Base-by-base conservation (phyloP, 495 filamentous ascomycete genomes). In the Daldinia vernicosa region DNA sequence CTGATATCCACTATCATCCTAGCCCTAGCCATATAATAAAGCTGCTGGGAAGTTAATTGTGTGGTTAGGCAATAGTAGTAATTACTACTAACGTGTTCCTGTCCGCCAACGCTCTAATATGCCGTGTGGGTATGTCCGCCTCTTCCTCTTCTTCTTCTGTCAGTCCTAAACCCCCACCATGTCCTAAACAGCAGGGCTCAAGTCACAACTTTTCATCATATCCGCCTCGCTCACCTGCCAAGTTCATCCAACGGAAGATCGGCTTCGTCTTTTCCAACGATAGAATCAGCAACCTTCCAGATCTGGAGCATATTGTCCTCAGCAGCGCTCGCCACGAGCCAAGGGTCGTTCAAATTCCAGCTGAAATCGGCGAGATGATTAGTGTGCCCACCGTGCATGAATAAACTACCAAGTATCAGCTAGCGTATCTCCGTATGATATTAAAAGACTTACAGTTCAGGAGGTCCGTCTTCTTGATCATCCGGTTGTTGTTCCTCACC, bases 371-470 rank as follows among this genome's bases (percentile, higher is more conserved):
- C 91, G 43, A 99, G 89, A 60, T 94, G 91, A 77, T 97, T 97
- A 15, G 95, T 99, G 81, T 98, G 96, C 24, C 96, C 96, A 65
- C 95, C 96, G 73, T 99, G 96, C 95, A 99, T 99, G 78, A 99
- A 99, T 14, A 97, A 82, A 52, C 91, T 93, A 69, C 8, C 14
- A 58, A 24, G 14, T 28, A 58, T 78, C 75, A 81, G 76, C 47
- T 61, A 67, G 28, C 63, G 26, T 51, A 14, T 28, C 57, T 35
- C 40, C 40, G 8, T 39, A 22, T n/a, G 68, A 51, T 28, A 27
- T 32, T n/a, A 43, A 30, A 50, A 37, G 47, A 89, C 91, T 82
- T 83, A 94, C 91, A 99, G 85, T 78, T 99, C 96, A 43, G 96
- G 95, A 8, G 94, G 92, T 0, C 96, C 96, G 78, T 99, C 96